Percentiles rank a stretch among this genome's conserved stretches.
These are phyloP conservation scores for Naganishia vishniacii DNA, from an alignment of 768 basidiomycete genomes.

Conservation along the genomic window DNA sequence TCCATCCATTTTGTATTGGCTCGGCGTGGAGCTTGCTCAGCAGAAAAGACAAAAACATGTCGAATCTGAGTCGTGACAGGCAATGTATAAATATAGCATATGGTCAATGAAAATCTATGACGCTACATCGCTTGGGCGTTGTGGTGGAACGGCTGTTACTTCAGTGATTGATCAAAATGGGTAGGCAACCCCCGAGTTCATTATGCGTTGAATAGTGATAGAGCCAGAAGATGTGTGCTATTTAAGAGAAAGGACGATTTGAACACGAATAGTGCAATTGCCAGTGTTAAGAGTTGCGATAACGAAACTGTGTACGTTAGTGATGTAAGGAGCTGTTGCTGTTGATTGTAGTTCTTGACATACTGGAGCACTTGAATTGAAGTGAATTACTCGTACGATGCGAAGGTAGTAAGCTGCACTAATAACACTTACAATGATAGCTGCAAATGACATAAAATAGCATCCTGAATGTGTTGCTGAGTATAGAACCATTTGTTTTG, in stretches of 20 bases:
- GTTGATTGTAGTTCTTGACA: slow-evolving; percentile 9
- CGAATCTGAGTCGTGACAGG: background rate
- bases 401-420: slow-evolving; percentile 38
- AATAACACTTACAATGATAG: slow-evolving; percentile 33
- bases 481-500: slow-evolving; percentile 32
- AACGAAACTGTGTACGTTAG: slow-evolving; percentile 8
- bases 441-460: slow-evolving; percentile 33
- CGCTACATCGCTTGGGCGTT: too few species aligned
- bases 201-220: slow-evolving; percentile 18
- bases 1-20: background rate
- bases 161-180: too few species aligned
- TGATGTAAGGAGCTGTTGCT: background rate
- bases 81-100: slow-evolving; percentile 16
- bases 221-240: slow-evolving; percentile 18
- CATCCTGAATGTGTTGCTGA: slow-evolving; percentile 32
- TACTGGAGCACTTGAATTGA: slow-evolving; percentile 17
- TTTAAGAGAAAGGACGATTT: slow-evolving; percentile 12
- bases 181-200: too few species aligned
- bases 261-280: slow-evolving; percentile 10
- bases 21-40: background rate
- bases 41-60: slow-evolving; percentile 13
- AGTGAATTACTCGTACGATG: slow-evolving; percentile 29
- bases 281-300: slow-evolving; percentile 3
- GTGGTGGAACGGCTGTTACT: too few species aligned
- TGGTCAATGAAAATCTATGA: background rate